Base-by-base conservation (phyloP, 345 rosid genomes). In the Geranium brycei region DNA sequence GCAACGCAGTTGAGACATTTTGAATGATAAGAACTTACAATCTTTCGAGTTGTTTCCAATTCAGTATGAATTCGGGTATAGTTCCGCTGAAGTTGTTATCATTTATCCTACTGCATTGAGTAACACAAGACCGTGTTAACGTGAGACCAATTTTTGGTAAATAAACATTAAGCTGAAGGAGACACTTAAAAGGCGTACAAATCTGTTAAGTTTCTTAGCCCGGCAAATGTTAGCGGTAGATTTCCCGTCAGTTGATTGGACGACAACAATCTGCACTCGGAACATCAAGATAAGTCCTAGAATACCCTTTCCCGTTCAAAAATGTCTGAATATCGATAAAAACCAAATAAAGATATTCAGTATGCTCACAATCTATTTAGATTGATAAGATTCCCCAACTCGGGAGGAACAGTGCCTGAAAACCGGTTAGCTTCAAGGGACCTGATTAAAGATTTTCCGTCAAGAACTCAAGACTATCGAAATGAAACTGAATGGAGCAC, bases 61-160 rank as follows among this genome's bases (percentile, higher is more conserved):
- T 77, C 61, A 32, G 68, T 59, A 86, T 66, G 72, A 75, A 80
- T 47, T 64, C 66, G 7, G 91, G 91, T 61, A 86, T 77, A 7
- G 18, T 68, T 69, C 88, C 91, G 16, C 8, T 81, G 72, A 86
- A 77, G 60, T 69, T 80, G 74, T 83, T 85, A 67, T 86, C 91
- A 64, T 77, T 83, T 64, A 86, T 78, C 71, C 85, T 74, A 14
- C 91, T 86, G 86, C 82, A 75, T 60, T 51, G 35, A 61, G 58
- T 61, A 72, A 72, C n/a, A 72, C n/a, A 66, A 64, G 31, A 63
- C 23, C 60, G 17, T 72, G 72, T 72, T 70, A 18, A 58, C 17
- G 28, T 35, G 15, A 38, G 8, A 32, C 28, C 11, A 47, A 47
- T 47, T 6, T 6, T 47, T 47, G 14, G 12, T 47, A 47, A 6